Percentiles rank a stretch among this genome's conserved stretches.
Conservation (phyloP, 176 grass and related monocot species). For the Poa pratensis region DNA sequence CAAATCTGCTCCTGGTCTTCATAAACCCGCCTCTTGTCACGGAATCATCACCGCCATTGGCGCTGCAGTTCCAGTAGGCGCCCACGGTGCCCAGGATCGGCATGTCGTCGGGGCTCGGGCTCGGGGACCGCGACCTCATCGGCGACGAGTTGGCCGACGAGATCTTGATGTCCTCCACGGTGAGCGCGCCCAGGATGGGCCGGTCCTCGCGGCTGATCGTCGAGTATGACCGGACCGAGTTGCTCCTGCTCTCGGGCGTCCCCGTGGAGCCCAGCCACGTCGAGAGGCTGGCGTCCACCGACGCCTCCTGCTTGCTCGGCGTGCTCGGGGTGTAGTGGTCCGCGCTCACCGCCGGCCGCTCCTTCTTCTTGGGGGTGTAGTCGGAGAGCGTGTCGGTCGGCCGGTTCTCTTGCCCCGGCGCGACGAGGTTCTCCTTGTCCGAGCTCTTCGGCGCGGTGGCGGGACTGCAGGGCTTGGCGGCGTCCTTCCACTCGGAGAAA, state of each 20-base stretch:
- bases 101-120: conserved; percentile 73
- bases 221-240: conserved; percentile 53
- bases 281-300: conserved; percentile 90
- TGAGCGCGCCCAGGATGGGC: conserved; percentile 87
- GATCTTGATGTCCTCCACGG: conserved; percentile 83
- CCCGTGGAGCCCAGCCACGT: conserved; percentile 71
- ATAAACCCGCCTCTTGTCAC: conserved; percentile 51
- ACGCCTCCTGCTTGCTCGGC: conserved; percentile 66
- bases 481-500: conserved; percentile 77
- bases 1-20: conserved; percentile 64
- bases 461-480: conserved; percentile 49
- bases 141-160: conserved; percentile 79
- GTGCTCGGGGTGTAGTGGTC: conserved; percentile 51
- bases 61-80: conserved; percentile 68
- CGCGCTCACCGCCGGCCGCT: conserved; percentile 7
- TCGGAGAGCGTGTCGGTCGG: conserved; percentile 29
- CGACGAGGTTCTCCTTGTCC: conserved; percentile 61
- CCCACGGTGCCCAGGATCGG: conserved; percentile 92
- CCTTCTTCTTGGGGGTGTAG: conserved; percentile 33
- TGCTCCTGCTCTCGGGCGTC: conserved; percentile 50
- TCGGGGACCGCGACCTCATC: conserved; percentile 67
- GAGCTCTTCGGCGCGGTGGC: conserved; percentile 39
- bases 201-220: conserved; percentile 75
- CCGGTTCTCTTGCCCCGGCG: conserved; percentile 52
- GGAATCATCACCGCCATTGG: conserved; percentile 39